Percentiles rank a stretch among this genome's conserved stretches.
These are phyloP conservation scores for Coniella vitis DNA, from an alignment of 2,329 filamentous ascomycete genomes.

Conservation along the genomic window DNA sequence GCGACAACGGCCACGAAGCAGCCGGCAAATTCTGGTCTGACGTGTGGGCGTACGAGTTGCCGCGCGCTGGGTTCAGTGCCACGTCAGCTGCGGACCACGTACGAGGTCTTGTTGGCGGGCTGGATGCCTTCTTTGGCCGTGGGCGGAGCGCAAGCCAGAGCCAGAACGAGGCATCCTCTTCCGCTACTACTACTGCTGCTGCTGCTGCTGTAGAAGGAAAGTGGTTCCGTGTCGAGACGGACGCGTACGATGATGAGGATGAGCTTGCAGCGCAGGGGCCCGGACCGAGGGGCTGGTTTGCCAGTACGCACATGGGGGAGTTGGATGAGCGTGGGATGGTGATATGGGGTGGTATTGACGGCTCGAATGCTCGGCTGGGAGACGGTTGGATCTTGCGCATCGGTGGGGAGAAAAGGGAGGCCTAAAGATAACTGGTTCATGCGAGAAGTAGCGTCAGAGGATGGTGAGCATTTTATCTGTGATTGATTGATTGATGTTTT, in stretches of 20 bases:
- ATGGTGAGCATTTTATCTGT: too few species aligned
- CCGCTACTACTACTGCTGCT: too few species aligned
- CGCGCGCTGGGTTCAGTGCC: constrained; percentile 26
- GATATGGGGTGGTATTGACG: constrained; percentile 53
- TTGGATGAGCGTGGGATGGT: constrained; percentile 53
- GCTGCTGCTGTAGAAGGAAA: constrained; percentile 47
- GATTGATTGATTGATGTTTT: too few species aligned
- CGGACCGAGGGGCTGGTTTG: constrained; percentile 49
- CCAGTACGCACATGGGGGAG: constrained; percentile 48
- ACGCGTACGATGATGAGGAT: constrained; percentile 46
- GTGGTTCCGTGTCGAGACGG: constrained; percentile 45
- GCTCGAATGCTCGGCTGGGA: constrained; percentile 43
- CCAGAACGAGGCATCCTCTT: too few species aligned
- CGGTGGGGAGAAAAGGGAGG: constrained; percentile 23
- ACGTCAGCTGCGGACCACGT: constrained; percentile 47
- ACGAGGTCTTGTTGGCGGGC: constrained; percentile 46
- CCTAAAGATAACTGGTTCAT: constrained; percentile 7
- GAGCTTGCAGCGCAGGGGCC: constrained; percentile 39
- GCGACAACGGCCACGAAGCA: constrained; percentile 39
- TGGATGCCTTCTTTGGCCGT: constrained; percentile 31
- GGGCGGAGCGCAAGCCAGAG: constrained; percentile 7
- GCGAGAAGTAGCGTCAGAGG: too few species aligned
- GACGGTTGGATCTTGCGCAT: constrained; percentile 61
- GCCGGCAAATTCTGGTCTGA: constrained; percentile 51
- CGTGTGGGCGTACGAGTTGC: constrained; percentile 59